A percentile compares a stretch with the other conserved stretches of the same genome.
Evolutionary conservation across 1,284 basidiomycete genomes (phyloP).

Genomic region (Anthracocystis walkeri): DNA sequence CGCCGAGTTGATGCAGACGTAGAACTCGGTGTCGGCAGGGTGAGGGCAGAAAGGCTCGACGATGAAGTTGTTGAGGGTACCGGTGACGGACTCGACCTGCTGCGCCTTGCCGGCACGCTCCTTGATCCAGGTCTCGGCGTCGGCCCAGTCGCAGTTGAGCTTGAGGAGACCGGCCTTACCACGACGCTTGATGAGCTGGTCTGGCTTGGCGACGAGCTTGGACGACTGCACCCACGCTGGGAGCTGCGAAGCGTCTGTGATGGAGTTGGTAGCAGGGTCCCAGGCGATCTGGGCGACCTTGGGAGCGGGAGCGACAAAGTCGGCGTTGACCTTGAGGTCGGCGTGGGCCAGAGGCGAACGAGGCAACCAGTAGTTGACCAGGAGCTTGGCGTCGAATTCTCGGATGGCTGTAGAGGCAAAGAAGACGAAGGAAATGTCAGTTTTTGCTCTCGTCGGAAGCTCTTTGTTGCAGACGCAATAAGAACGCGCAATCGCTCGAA

Average conservation of each 20-base stretch:
- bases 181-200: slow-evolving; percentile 99
- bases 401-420: slow-evolving; percentile 55
- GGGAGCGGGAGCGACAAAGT: slow-evolving; percentile 65
- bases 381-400: slow-evolving; percentile 69
- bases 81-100: slow-evolving; percentile 91
- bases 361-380: slow-evolving; percentile 69
- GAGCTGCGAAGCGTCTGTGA: slow-evolving; percentile 82
- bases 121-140: slow-evolving; percentile 79
- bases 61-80: slow-evolving; percentile 96
- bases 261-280: slow-evolving; percentile 83
- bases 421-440: not conserved
- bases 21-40: slow-evolving; percentile 92
- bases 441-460: not conserved
- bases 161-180: slow-evolving; percentile 94
- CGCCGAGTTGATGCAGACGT: slow-evolving; percentile 96
- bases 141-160: slow-evolving; percentile 92
- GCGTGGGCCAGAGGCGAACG: slow-evolving; percentile 64
- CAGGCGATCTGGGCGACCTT: slow-evolving; percentile 75
- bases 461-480: not conserved
- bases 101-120: slow-evolving; percentile 93
- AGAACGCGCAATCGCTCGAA: not conserved
- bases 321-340: slow-evolving; percentile 57
- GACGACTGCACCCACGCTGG: slow-evolving; percentile 79
- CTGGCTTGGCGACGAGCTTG: slow-evolving; percentile 72
- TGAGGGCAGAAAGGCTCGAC: slow-evolving; percentile 98